Conservation (phyloP, 1,284 basidiomycete genomes). For the Papiliotrema terrestris region DNA sequence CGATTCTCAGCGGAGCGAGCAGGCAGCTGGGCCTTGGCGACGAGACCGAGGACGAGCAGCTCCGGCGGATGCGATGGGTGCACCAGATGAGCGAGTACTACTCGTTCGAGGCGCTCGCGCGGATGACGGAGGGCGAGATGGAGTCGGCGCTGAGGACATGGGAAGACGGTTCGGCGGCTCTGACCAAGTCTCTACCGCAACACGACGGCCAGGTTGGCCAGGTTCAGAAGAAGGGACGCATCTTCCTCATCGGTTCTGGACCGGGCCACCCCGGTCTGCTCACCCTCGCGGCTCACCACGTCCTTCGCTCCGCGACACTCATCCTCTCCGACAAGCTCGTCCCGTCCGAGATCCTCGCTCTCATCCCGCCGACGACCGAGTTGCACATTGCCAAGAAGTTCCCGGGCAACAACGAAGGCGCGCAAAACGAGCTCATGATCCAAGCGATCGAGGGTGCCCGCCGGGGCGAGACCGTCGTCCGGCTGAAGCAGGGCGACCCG, state of each 20-base stretch:
- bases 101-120: slow-evolving; percentile 73
- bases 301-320: slow-evolving; percentile 73
- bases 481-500: slow-evolving; percentile 97
- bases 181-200: slow-evolving; percentile 17
- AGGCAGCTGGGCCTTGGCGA: slow-evolving; percentile 7
- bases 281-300: slow-evolving; percentile 77
- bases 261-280: slow-evolving; percentile 91
- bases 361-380: slow-evolving; percentile 66
- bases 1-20: slow-evolving; percentile 14
- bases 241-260: slow-evolving; percentile 87
- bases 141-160: slow-evolving; percentile 54
- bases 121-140: slow-evolving; percentile 68
- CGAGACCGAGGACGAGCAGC: slow-evolving; percentile 52
- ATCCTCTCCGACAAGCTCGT: slow-evolving; percentile 98
- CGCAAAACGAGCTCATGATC: slow-evolving; percentile 90
- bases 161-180: slow-evolving; percentile 3
- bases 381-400: slow-evolving; percentile 89
- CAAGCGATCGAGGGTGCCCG: slow-evolving; percentile 76
- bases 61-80: slow-evolving; percentile 77
- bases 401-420: slow-evolving; percentile 93
- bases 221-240: slow-evolving; percentile 57
- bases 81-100: slow-evolving; percentile 92
- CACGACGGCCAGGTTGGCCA: slow-evolving; percentile 20
- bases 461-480: slow-evolving; percentile 78
- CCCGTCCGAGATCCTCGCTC: slow-evolving; percentile 75